A percentile compares a stretch with the other conserved stretches of the same genome.
Conservation (phyloP, 2,329 filamentous ascomycete genomes). For the Chaetomium sp. region DNA sequence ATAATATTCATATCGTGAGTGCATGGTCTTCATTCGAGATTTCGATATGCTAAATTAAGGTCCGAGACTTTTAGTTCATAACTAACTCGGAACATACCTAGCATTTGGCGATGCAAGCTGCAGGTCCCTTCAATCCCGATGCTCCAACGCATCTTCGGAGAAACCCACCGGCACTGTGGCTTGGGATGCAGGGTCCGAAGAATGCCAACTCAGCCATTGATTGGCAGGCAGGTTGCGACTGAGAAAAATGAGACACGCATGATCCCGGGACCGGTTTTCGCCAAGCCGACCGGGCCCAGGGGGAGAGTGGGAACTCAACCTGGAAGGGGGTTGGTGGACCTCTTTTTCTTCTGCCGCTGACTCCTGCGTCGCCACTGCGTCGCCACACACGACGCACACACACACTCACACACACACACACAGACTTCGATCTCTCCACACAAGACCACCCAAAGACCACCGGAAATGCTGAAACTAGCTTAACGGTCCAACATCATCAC, state of each 20-base stretch:
- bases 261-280: background rate
- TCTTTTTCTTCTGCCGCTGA: background rate
- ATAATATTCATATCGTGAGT: too few species aligned
- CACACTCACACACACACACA: background rate
- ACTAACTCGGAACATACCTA: too few species aligned
- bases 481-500: background rate
- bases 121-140: background rate
- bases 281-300: background rate
- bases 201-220: background rate
- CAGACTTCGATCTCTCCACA: too few species aligned
- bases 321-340: background rate
- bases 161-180: background rate
- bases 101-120: background rate
- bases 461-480: background rate
- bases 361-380: background rate
- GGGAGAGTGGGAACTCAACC: background rate
- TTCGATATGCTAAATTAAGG: background rate
- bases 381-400: too few species aligned
- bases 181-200: background rate
- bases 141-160: background rate
- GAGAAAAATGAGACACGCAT: constrained; percentile 6
- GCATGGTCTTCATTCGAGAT: background rate
- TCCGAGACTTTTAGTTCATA: too few species aligned
- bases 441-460: background rate
- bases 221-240: constrained; percentile 2